phyloP scores from a whole-genome alignment of 257 asterid genomes.

The Ligustrum vulgare region DNA sequence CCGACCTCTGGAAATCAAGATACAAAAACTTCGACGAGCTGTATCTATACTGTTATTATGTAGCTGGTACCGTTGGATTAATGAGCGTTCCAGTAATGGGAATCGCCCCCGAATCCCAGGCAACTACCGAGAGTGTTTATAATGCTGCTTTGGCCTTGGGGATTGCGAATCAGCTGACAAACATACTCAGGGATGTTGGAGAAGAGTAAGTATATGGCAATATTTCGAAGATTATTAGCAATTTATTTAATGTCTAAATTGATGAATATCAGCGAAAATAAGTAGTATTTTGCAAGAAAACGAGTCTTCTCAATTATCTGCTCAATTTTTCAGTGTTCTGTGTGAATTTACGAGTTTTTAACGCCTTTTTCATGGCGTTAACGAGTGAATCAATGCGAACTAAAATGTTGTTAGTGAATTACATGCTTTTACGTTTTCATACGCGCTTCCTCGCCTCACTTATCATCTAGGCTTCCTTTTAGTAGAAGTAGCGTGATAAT shows the following conservation, averaged over 20 bases:
- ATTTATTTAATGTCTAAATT: neutral
- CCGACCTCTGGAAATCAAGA: conserved; percentile 89
- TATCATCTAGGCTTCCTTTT: neutral
- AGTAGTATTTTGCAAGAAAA: neutral
- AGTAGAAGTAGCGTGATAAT: neutral
- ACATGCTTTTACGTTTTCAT: neutral
- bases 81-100: conserved; percentile 99
- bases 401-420: neutral
- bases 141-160: conserved; percentile 85
- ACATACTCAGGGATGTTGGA: conserved; percentile 95
- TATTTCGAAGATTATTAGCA: neutral
- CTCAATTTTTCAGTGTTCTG: neutral
- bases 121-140: conserved; percentile 83
- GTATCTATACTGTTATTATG: conserved; percentile 88
- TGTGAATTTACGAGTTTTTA: neutral
- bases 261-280: neutral
- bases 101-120: conserved; percentile 83
- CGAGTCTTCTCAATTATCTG: neutral
- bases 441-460: neutral
- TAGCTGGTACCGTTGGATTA: conserved; percentile 97
- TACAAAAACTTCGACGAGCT: conserved; percentile 86
- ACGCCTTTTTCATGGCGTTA: neutral
- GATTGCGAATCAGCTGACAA: conserved; percentile 90
- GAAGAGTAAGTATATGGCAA: conserved; percentile 74
- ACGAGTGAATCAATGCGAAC: neutral